Evolutionary conservation across 2,329 filamentous ascomycete genomes (phyloP).

Genomic region (Cryphonectria parasitica): DNA sequence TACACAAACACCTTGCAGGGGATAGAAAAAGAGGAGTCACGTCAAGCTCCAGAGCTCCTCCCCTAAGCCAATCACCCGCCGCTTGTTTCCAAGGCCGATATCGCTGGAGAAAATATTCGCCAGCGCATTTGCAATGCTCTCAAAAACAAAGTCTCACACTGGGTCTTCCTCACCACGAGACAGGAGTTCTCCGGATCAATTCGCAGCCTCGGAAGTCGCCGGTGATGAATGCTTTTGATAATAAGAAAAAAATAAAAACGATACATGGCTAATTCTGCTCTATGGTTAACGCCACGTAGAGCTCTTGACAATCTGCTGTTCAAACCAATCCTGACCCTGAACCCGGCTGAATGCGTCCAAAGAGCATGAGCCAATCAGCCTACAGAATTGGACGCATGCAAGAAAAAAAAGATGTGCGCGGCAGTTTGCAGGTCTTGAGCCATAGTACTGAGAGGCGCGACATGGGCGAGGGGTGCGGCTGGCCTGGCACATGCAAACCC

Average conservation of each 20-base stretch:
- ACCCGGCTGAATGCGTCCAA: not conserved
- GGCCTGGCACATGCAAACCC: not conserved
- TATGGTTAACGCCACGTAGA: not conserved
- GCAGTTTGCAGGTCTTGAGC: not conserved
- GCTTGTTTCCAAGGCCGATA: constrained; percentile 18
- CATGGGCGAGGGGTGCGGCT: constrained; percentile 5
- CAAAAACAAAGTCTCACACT: not conserved
- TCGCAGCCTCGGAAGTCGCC: not conserved
- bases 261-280: not conserved
- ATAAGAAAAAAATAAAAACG: too few species aligned
- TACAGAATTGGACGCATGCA: not conserved
- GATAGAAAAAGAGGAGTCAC: not conserved
- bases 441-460: not conserved
- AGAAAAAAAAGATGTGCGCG: not conserved
- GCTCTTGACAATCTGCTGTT: not conserved
- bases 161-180: not conserved
- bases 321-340: not conserved
- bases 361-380: not conserved
- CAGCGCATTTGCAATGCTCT: constrained; percentile 14
- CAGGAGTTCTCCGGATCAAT: not conserved
- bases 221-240: not conserved
- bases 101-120: constrained; percentile 10
- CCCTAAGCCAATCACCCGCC: constrained; percentile 17
- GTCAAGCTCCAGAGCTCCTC: constrained; percentile 15
- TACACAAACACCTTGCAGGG: constrained; percentile 15